A percentile compares a stretch with the other conserved stretches of the same genome.
Conservation (phyloP, 208 protist species). For the Leishmania guyanensis region DNA sequence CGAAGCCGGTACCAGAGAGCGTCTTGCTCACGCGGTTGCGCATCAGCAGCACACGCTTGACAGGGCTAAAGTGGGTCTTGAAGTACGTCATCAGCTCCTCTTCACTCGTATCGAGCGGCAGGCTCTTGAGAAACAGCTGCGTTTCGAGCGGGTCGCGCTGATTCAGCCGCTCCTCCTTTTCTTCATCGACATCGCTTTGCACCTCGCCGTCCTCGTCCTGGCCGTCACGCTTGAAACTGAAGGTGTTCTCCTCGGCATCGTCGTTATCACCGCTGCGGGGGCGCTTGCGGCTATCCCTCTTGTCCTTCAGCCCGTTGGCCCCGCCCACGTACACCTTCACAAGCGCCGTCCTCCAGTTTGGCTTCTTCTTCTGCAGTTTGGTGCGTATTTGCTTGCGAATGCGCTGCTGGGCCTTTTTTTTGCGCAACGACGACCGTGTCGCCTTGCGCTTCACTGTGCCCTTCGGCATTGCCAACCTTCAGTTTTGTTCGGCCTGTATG, state of each 20-base stretch:
- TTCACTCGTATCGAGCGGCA: constrained; percentile 88
- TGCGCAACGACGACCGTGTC: constrained; percentile 81
- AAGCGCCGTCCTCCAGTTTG: constrained; percentile 78
- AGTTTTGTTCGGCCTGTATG: neutral
- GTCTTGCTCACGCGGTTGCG: constrained; percentile 68
- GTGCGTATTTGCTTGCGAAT: constrained; percentile 86
- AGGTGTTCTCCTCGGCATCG: constrained; percentile 40
- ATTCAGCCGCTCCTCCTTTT: constrained; percentile 88
- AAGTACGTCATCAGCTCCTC: constrained; percentile 82
- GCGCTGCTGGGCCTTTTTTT: constrained; percentile 88
- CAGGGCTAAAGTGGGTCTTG: constrained; percentile 62
- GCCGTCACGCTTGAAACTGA: constrained; percentile 36
- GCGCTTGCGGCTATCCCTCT: constrained; percentile 50
- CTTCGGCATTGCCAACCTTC: constrained; percentile 58
- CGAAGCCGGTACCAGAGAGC: constrained; percentile 82
- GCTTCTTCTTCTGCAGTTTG: constrained; percentile 76
- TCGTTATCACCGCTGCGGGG: constrained; percentile 26
- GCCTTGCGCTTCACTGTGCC: constrained; percentile 75
- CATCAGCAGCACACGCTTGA: constrained; percentile 87
- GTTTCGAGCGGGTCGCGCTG: constrained; percentile 83
- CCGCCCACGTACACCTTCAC: constrained; percentile 60
- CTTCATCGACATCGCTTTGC: constrained; percentile 91
- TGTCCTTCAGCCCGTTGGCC: constrained; percentile 25
- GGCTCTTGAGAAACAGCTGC: constrained; percentile 86
- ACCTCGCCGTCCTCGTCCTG: constrained; percentile 74